phyloP scores from a whole-genome alignment of 306 rosid species.

The Citrullus amarus region DNA sequence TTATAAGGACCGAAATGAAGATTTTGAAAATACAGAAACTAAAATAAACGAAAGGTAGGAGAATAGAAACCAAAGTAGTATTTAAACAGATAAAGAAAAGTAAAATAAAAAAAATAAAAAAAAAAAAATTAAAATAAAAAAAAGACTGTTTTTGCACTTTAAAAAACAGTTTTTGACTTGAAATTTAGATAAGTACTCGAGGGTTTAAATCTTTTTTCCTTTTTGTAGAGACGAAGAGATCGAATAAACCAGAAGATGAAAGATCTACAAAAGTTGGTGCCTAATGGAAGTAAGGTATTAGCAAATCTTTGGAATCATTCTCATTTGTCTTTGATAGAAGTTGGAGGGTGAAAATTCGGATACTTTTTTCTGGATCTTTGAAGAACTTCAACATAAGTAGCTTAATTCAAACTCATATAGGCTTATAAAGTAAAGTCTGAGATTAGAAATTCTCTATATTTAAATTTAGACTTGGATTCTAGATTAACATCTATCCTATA shows the following conservation, averaged over 20 bases:
- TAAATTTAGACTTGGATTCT: background rate
- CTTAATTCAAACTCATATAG: background rate
- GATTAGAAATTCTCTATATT: background rate
- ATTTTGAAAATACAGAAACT: no score
- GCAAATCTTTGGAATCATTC: no score
- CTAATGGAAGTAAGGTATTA: constrained; percentile 34
- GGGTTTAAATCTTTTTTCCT: background rate
- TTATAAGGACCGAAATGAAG: no score
- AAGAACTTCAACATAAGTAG: background rate
- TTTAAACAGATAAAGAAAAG: no score
- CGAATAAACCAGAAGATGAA: constrained; percentile 39
- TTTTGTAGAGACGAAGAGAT: constrained; percentile 28
- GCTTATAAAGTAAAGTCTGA: background rate
- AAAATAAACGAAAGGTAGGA: no score
- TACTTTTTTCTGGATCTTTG: background rate
- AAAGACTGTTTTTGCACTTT: no score
- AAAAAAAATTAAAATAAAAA: no score
- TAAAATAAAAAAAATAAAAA: no score
- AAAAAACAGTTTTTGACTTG: no score
- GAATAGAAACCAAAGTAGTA: no score
- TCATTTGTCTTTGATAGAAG: no score
- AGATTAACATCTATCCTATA: no score
- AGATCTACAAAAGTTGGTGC: constrained; percentile 41
- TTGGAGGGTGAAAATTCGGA: background rate
- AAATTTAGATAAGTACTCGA: background rate